Conservation (phyloP, 768 basidiomycete species). For the Cubamyces lactineus region DNA sequence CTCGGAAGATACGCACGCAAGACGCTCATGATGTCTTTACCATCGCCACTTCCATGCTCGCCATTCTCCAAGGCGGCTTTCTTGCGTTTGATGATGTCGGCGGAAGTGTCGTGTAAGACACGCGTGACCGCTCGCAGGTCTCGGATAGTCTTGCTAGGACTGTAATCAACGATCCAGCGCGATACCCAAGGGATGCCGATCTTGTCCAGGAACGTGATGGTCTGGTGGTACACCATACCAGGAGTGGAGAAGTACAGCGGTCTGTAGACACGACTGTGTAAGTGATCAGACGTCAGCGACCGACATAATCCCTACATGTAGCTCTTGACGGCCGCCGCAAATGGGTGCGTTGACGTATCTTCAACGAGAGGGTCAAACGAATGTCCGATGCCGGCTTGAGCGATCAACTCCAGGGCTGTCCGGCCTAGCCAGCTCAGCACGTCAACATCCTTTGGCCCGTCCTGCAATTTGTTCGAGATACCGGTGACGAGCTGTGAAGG, state of each 20-base stretch:
- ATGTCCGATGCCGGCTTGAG: background rate
- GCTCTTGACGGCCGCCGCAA: slow-evolving; percentile 23
- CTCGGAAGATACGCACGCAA: slow-evolving; percentile 41
- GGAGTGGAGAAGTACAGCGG: background rate
- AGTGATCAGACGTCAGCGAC: too few relatives aligned
- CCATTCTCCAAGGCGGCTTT: slow-evolving; percentile 32
- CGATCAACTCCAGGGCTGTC: slow-evolving; percentile 8
- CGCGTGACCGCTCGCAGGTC: slow-evolving; percentile 48
- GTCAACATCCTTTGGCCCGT: slow-evolving; percentile 2
- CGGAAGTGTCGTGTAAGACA: slow-evolving; percentile 47
- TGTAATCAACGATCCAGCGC: slow-evolving; percentile 45
- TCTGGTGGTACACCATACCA: slow-evolving; percentile 44
- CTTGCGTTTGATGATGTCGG: slow-evolving; percentile 43
- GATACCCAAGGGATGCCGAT: slow-evolving; percentile 46
- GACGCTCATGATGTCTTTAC: slow-evolving; percentile 51
- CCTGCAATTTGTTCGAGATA: background rate
- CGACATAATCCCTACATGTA: slow-evolving; percentile 30
- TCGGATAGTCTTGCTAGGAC: slow-evolving; percentile 42
- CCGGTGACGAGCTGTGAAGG: background rate
- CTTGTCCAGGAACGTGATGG: slow-evolving; percentile 46
- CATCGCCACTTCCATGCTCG: slow-evolving; percentile 25
- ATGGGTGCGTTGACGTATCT: background rate
- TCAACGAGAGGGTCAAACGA: slow-evolving; percentile 10
- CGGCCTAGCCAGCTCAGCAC: slow-evolving; percentile 3
- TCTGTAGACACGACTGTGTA: background rate